phyloP scores from a whole-genome alignment of 2,329 filamentous ascomycete genomes.

The Verticillium nubilum region DNA sequence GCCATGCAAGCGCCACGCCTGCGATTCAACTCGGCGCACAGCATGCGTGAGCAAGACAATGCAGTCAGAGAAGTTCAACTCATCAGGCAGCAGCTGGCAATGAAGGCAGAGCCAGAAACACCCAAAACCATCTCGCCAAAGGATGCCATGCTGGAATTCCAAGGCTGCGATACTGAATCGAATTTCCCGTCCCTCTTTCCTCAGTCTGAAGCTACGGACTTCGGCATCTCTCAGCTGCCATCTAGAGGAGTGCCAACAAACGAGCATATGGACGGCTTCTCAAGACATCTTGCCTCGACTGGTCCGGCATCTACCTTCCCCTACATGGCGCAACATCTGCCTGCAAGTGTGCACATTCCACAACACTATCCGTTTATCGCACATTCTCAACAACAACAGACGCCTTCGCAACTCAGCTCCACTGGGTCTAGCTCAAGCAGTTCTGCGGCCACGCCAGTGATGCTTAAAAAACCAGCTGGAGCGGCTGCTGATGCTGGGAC shows the following conservation, averaged over 20 bases:
- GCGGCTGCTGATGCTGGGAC: conserved; percentile 75
- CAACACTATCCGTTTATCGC: conserved; percentile 40
- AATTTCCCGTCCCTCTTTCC: conserved; percentile 68
- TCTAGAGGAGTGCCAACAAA: neutral
- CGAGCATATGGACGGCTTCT: neutral
- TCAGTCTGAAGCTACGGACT: conserved; percentile 42
- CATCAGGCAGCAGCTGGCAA: conserved; percentile 35
- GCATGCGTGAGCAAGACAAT: conserved; percentile 56
- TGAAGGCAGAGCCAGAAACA: conserved; percentile 39
- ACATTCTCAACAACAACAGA: conserved; percentile 23
- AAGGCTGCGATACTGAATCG: conserved; percentile 64
- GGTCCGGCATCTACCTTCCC: neutral
- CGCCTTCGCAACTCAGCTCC: conserved; percentile 34
- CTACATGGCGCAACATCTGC: conserved; percentile 29
- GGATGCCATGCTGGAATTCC: conserved; percentile 82
- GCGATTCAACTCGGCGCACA: conserved; percentile 48
- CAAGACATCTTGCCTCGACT: neutral
- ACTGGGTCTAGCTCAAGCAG: conserved; percentile 30
- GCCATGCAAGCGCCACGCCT: conserved; percentile 11
- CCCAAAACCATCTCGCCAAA: conserved; percentile 93
- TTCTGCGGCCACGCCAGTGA: conserved; percentile 24
- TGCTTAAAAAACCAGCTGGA: conserved; percentile 49
- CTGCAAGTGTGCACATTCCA: conserved; percentile 18
- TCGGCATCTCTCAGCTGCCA: conserved; percentile 20
- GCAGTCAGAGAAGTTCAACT: conserved; percentile 51